These are phyloP conservation scores for Tarenaya hassleriana DNA, from an alignment of 345 rosid species.

Conservation along the genomic window DNA sequence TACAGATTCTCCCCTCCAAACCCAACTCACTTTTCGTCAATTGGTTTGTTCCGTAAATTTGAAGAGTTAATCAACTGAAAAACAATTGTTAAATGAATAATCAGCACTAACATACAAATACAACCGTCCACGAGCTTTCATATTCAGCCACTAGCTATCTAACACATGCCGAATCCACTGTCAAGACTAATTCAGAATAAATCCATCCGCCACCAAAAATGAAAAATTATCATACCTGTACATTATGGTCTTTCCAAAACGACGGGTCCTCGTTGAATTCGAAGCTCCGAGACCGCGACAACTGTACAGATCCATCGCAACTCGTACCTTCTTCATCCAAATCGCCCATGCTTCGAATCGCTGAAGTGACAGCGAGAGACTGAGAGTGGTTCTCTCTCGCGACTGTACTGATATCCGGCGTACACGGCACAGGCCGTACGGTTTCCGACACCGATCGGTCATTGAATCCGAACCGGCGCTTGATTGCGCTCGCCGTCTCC, in stretches of 20 bases:
- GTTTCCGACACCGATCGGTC: conserved; percentile 49
- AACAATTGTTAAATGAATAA: too few species aligned
- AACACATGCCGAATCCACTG: too few species aligned
- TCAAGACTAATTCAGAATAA: too few species aligned
- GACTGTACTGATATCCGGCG: conserved; percentile 48
- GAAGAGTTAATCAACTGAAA: too few species aligned
- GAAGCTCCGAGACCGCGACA: conserved; percentile 44
- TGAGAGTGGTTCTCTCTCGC: conserved; percentile 32
- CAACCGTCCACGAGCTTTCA: too few species aligned
- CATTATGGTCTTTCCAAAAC: conserved; percentile 93
- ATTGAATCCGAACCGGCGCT: conserved; percentile 81
- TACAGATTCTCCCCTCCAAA: too few species aligned
- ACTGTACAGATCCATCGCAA: conserved; percentile 24
- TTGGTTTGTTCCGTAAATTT: too few species aligned
- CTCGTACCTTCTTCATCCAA: conserved; percentile 25
- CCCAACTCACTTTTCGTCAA: too few species aligned
- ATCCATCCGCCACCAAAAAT: neutral
- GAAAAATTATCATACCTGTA: conserved; percentile 44
- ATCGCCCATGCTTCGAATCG: conserved; percentile 40
- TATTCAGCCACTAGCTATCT: too few species aligned
- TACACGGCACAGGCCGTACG: conserved; percentile 28
- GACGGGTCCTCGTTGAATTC: conserved; percentile 85
- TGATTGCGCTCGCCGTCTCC: conserved; percentile 76
- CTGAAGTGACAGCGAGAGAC: conserved; percentile 29
- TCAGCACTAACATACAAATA: too few species aligned